Evolutionary conservation across 2,329 filamentous ascomycete species (phyloP), one percentile per base, ranked within the genome.

Genomic region (Pseudocercospora eumusae): DNA sequence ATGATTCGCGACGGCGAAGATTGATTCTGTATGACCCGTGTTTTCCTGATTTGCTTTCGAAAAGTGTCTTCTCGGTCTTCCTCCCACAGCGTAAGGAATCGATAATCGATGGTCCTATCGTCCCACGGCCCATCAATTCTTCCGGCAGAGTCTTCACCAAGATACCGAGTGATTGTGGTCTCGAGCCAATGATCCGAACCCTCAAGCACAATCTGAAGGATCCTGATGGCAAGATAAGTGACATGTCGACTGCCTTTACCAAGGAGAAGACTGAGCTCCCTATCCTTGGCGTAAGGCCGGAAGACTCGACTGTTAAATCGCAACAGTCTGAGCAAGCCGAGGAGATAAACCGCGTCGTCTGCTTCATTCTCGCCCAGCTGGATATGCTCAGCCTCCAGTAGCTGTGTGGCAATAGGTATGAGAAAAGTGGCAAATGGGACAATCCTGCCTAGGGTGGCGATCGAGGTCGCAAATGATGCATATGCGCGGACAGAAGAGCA

Each of bases 401-500:
- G 27, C 15, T 62, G 57, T 25, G 63, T 68, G 45, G 73, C 71
- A 52, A 63, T 69, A 10, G 70, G 63, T 28, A 88, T 86, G 47
- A 98, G 81, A 73, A 93, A 86, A 56, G 92, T 90, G 67, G 90
- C 90, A 80, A 95, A 88, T 18, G 92, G 91, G 69, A 97, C 76
- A 65, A 96, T 83, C 71, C 90, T 85, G 64, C 90, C 89, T 78
- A 96, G 90, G 31, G 90, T 88, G 60, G 88, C 83, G 66, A 93
- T 50, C 3, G 67, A 50, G 10, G 65, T 53, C 31, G 70, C 62
- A 4, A 83, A 57, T 88, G 73, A 62, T 69, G 71, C 33, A 74
- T 75, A 44, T 71, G 64, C 40, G 65, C 69, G 61, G 68, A 73
- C 79, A 75, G 71, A 80, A 49, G 92, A 89, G 76, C 89, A 91